Percentiles rank a stretch among this genome's conserved stretches.
These are phyloP conservation scores for Gynochthodes officinalis DNA, from an alignment of 257 asterid species.

Conservation along the genomic window DNA sequence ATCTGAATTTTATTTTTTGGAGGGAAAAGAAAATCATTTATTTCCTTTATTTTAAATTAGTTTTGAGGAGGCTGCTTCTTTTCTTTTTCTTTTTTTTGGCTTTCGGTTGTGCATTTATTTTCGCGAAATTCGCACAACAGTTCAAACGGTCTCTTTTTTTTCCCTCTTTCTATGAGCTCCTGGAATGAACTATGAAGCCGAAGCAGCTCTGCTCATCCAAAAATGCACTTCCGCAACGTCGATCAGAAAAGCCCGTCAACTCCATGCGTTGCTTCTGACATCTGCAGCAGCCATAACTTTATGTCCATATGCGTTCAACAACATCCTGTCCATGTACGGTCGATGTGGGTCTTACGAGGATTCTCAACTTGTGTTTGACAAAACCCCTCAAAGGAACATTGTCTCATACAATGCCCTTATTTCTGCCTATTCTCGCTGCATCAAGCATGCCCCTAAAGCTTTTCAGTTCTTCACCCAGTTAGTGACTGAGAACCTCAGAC, in stretches of 20 bases:
- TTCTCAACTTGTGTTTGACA: constrained; percentile 63
- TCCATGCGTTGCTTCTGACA: constrained; percentile 70
- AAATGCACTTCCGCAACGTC: constrained; percentile 57
- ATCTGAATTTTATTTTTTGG: neutral
- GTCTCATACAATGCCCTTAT: constrained; percentile 72
- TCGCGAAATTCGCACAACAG: neutral
- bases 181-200: constrained; percentile 36
- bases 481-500: constrained; percentile 36
- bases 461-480: constrained; percentile 38
- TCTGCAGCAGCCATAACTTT: constrained; percentile 20
- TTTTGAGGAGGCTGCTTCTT: no score
- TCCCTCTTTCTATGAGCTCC: constrained; percentile 42
- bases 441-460: constrained; percentile 31
- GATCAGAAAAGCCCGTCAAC: constrained; percentile 57
- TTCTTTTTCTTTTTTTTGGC: neutral
- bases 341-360: constrained; percentile 56
- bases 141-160: neutral
- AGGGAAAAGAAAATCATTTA: neutral
- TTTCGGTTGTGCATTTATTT: neutral
- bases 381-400: constrained; percentile 65
- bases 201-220: constrained; percentile 39
- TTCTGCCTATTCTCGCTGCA: constrained; percentile 57
- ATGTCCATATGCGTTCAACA: constrained; percentile 57
- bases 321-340: constrained; percentile 68
- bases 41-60: neutral